These are phyloP conservation scores for Trichoderma koningiopsis DNA, from an alignment of 2,329 filamentous ascomycete species.

Conservation along the genomic window DNA sequence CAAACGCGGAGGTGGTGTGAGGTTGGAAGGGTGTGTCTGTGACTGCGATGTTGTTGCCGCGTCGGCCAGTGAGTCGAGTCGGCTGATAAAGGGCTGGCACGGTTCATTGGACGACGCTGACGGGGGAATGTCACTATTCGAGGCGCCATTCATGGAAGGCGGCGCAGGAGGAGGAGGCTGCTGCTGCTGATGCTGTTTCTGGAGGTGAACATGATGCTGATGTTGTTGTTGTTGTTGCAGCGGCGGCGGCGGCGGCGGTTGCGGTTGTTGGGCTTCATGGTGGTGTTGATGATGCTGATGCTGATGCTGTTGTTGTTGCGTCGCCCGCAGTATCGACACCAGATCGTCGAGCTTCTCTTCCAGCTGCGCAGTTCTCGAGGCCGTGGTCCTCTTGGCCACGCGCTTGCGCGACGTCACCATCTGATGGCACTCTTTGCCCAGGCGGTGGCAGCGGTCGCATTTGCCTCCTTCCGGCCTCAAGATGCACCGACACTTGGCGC, in stretches of 20 bases:
- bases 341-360: constrained; percentile 55
- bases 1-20: not conserved
- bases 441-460: constrained; percentile 48
- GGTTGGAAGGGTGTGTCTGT: constrained; percentile 6
- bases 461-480: constrained; percentile 38
- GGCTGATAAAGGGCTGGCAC: constrained; percentile 32
- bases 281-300: constrained; percentile 16
- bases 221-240: constrained; percentile 14
- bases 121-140: not conserved
- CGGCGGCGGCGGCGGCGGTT: constrained; percentile 9
- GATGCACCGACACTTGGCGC: constrained; percentile 54
- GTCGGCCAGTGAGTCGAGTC: constrained; percentile 42
- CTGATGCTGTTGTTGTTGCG: constrained; percentile 32
- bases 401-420: constrained; percentile 46
- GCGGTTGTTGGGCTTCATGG: not conserved
- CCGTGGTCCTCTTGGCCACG: constrained; percentile 38
- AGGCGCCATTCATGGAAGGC: constrained; percentile 16
- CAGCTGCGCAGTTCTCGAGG: constrained; percentile 47
- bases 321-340: constrained; percentile 47
- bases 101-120: constrained; percentile 8
- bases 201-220: constrained; percentile 13
- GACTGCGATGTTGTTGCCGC: constrained; percentile 39
- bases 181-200: constrained; percentile 21
- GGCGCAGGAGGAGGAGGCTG: constrained; percentile 27
- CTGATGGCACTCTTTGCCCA: constrained; percentile 51